Evolutionary conservation across 176 grass and related monocot species (phyloP), one percentile per base, ranked within the genome.

Genomic region (Cenchrus americanus): DNA sequence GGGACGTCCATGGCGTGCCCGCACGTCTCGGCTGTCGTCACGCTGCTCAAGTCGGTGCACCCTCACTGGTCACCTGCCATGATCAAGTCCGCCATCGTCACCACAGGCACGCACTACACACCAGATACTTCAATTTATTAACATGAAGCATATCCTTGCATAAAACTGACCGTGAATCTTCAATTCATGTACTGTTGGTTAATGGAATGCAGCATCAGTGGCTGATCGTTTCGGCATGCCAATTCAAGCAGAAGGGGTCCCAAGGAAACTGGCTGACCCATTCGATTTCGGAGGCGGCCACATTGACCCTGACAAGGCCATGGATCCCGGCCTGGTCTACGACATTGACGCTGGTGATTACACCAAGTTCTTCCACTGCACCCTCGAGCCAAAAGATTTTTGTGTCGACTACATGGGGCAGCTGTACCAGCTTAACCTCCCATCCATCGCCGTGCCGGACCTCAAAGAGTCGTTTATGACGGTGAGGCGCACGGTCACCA

Each of bases 1-100:
- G 83, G 87, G 13, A 87, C 84, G 2, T 92, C 90, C 0, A 92
- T 87, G 84, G 46, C 90, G 6, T 89, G 84, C 21, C 86, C 87
- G 0, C 90, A 92, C 10, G 75, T 87, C 1, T 87, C 91, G 0
- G 91, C 83, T 1, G 23, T 92, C 1, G 87, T 7, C 1, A 71
- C 58, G 0, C 34, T 92, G 13, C 69, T 92, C 21, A 87, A 87
- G 48, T 75, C 76, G 0, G 13, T 82, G 2, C 91, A 89, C 30
- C 91, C 66, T 0, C 18, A 87, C 3, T 92, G 84, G 91, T 89
- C 80, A 0, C 87, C 91, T 11, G 80, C 91, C 15, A 82, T 88
- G 23, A 81, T 92, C 43, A 92, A 89, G 19, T 89, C 87, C 0
- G 76, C 87, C 9, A 74, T 92, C 3, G 0, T 92, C 8, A 87